Evolutionary conservation across 495 filamentous ascomycete species (phyloP), one percentile per base, ranked within the genome.

Genomic region (Daldinia grandis): DNA sequence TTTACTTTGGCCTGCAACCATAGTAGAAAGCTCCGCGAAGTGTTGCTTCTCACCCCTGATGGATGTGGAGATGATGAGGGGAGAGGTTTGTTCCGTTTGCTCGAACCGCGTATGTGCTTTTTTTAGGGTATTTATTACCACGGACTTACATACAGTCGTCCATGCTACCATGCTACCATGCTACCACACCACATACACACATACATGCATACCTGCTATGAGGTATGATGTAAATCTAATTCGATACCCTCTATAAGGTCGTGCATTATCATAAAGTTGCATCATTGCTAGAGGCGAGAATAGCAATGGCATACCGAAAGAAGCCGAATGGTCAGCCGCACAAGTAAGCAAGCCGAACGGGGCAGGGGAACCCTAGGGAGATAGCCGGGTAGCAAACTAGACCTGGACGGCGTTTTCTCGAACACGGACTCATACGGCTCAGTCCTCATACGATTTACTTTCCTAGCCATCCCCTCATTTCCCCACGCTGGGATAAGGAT

Each of bases 301-400:
- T 33, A 50, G 58, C 27, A 55, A 24, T 4, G 21, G 12, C 25
- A 53, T 64, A 64, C 59, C 64, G 59, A 67, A 35, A 57, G 50
- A 60, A 62, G 60, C 69, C 64, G 55, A 61, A 63, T 50, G 64
- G 64, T 64, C 64, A 64, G 59, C 64, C 54, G 53, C 54, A 64
- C 37, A 37, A 59, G 25, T 10, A 37, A 44, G 4, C 51, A 37
- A 44, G 4, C 51, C 50, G 57, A n/a, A 28, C 47, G 56, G 28
- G 56, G 17, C 44, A 49, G 33, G 60, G 40, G 30, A 27, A 12
- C 6, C 31, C 66, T 62, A 12, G 19, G 2, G 17, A 44, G 40
- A 44, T 44, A 8, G 7, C 17, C n/a, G 17, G n/a, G 42, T 19
- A 47, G 19, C 19, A 47, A 21, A 47, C 42, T 47, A 44, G 40